A percentile compares a stretch with the other conserved stretches of the same genome.
Evolutionary conservation across 306 rosid species (phyloP).

Genomic region (Medicago lupulina): DNA sequence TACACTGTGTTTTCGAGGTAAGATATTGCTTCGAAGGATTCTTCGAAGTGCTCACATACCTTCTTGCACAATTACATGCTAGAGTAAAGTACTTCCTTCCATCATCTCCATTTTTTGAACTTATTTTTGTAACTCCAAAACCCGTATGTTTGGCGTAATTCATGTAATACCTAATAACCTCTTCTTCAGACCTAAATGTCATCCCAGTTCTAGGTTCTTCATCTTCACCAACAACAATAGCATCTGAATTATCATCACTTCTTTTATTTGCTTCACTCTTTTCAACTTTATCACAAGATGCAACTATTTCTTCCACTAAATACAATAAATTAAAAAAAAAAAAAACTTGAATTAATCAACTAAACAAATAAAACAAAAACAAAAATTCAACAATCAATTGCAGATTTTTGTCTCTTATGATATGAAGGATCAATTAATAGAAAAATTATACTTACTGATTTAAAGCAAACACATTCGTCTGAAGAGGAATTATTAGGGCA

Average conservation of each 20-base stretch:
- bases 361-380: background rate
- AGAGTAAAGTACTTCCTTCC: slow-evolving; percentile 17
- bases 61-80: slow-evolving; percentile 15
- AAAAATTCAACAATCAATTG: background rate
- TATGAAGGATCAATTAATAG: background rate
- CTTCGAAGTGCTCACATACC: slow-evolving; percentile 6
- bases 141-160: background rate
- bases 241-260: background rate
- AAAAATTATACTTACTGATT: background rate
- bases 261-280: background rate
- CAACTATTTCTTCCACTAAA: background rate
- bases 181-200: slow-evolving; percentile 1
- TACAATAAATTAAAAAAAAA: background rate
- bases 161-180: background rate
- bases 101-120: slow-evolving; percentile 21
- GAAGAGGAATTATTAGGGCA: background rate
- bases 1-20: background rate
- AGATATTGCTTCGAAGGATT: slow-evolving; percentile 6
- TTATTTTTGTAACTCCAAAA: slow-evolving; percentile 13
- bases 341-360: background rate
- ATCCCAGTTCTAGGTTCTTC: background rate
- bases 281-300: background rate
- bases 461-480: background rate
- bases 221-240: background rate
- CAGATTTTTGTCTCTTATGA: background rate